Percentiles rank a stretch among this genome's conserved stretches.
phyloP scores from a whole-genome alignment of 1,284 basidiomycete species.

The Pseudozyma pruni region DNA sequence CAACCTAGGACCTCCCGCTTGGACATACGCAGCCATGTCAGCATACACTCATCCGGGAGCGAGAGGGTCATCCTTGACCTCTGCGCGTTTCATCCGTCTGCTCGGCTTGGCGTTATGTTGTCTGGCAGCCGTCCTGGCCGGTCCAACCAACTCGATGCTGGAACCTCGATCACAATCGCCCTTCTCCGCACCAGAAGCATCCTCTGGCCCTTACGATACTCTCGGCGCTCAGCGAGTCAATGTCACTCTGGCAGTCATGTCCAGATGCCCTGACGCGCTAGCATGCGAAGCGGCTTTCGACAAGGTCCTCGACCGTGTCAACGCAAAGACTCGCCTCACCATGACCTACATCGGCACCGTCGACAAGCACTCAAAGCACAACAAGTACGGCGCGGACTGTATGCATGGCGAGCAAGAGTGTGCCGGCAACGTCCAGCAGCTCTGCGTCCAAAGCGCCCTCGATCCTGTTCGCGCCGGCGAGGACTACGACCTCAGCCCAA shows the following conservation, averaged over 20 bases:
- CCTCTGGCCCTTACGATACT: constrained; percentile 7
- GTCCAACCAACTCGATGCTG: constrained; percentile 9
- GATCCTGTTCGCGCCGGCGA: constrained; percentile 46
- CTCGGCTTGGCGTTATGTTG: constrained; percentile 2
- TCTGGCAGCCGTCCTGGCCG: constrained; percentile 4
- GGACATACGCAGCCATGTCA: constrained; percentile 1
- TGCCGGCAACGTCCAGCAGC: constrained; percentile 56
- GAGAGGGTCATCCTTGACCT: constrained; percentile 12
- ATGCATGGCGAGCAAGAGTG: constrained; percentile 57
- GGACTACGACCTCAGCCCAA: constrained; percentile 54
- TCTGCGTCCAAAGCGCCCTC: constrained; percentile 54
- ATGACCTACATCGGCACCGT: constrained; percentile 48
- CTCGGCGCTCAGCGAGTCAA: constrained; percentile 38
- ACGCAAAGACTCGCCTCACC: constrained; percentile 44
- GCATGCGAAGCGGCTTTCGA: constrained; percentile 52
- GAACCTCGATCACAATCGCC: constrained; percentile 23
- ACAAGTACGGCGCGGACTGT: constrained; percentile 40
- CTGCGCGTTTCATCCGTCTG: neutral
- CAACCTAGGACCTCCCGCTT: neutral
- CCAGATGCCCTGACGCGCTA: constrained; percentile 53
- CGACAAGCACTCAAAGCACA: constrained; percentile 17
- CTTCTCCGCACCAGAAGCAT: constrained; percentile 10
- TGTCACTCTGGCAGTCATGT: constrained; percentile 55
- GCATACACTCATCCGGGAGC: neutral
- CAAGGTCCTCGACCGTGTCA: constrained; percentile 52